Percentiles rank a stretch among this genome's conserved stretches.
phyloP scores from a whole-genome alignment of 2,329 filamentous ascomycete species.

The Hypoxylon sp. region DNA sequence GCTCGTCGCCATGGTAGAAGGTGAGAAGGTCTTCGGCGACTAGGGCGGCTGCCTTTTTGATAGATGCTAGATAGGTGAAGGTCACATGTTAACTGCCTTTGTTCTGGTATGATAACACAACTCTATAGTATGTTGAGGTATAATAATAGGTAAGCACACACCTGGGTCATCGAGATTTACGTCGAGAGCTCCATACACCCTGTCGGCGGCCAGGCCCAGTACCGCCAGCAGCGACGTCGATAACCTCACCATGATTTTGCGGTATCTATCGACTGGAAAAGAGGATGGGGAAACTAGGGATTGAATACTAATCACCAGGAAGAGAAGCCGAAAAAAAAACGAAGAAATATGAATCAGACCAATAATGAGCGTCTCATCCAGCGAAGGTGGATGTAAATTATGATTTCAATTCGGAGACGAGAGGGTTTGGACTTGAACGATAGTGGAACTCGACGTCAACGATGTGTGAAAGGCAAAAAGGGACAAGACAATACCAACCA shows the following conservation, averaged over 20 bases:
- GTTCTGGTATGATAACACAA: conserved; percentile 2
- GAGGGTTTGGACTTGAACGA: conserved; percentile 45
- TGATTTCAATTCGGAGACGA: conserved; percentile 28
- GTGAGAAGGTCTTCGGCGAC: conserved; percentile 67
- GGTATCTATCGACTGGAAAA: conserved; percentile 30
- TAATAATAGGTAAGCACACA: conserved; percentile 38
- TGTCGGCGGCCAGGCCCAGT: conserved; percentile 48
- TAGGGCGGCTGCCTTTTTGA: conserved; percentile 62
- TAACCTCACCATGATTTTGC: conserved; percentile 49
- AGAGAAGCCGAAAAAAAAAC: conserved; percentile 12
- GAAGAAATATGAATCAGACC: conserved; percentile 16
- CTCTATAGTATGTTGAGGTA: not conserved
- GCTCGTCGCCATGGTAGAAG: conserved; percentile 66
- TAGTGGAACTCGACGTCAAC: conserved; percentile 47
- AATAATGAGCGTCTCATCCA: conserved; percentile 28
- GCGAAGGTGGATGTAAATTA: conserved; percentile 22
- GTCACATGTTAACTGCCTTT: conserved; percentile 24
- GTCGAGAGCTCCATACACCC: conserved; percentile 49
- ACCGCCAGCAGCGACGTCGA: conserved; percentile 49
- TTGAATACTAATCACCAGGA: conserved; percentile 19
- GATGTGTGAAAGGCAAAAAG: conserved; percentile 30
- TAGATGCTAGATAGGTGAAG: conserved; percentile 58
- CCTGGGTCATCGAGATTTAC: conserved; percentile 52
- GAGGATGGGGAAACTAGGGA: conserved; percentile 29
- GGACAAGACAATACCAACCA: conserved; percentile 25